These are phyloP conservation scores for Paralagenidium karlingii DNA, from an alignment of 352 stramenopile genomes.

Conservation along the genomic window DNA sequence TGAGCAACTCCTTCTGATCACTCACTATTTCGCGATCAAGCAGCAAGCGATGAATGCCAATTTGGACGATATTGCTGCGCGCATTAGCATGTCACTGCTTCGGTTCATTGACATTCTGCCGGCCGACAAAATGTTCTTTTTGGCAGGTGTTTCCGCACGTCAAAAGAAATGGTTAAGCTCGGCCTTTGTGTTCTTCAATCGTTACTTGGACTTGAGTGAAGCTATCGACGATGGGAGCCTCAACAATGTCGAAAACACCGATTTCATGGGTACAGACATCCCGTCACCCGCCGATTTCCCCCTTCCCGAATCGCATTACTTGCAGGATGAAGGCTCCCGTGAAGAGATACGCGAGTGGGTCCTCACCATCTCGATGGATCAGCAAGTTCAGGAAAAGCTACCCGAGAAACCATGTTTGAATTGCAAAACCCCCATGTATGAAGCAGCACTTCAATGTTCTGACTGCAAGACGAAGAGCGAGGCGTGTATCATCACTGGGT, in stretches of 20 bases:
- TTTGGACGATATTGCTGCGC: conserved; percentile 53
- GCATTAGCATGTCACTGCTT: conserved; percentile 81
- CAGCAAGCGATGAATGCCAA: conserved; percentile 34
- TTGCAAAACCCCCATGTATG: conserved; percentile 82
- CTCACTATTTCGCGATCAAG: conserved; percentile 73
- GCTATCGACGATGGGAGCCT: conserved; percentile 86
- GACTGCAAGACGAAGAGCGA: conserved; percentile 68
- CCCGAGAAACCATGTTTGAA: conserved; percentile 53
- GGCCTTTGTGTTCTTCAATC: conserved; percentile 92
- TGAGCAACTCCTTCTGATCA: conserved; percentile 62
- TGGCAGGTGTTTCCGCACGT: conserved; percentile 64
- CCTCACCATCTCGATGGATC: conserved; percentile 91
- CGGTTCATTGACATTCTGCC: conserved; percentile 82
- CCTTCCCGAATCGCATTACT: conserved; percentile 61
- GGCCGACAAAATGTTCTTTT: conserved; percentile 92
- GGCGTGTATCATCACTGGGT: conserved; percentile 87
- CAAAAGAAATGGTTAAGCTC: conserved; percentile 86
- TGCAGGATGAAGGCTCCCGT: conserved; percentile 66
- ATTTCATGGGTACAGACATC: conserved; percentile 90
- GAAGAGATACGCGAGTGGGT: conserved; percentile 95
- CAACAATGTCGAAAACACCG: conserved; percentile 85
- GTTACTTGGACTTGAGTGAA: conserved; percentile 90
- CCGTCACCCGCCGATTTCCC: conserved; percentile 68
- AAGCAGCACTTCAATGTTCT: conserved; percentile 57
- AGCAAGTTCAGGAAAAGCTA: conserved; percentile 87